Conservation (phyloP, 2,329 filamentous ascomycete species). For the Cladophialophora immunda region DNA sequence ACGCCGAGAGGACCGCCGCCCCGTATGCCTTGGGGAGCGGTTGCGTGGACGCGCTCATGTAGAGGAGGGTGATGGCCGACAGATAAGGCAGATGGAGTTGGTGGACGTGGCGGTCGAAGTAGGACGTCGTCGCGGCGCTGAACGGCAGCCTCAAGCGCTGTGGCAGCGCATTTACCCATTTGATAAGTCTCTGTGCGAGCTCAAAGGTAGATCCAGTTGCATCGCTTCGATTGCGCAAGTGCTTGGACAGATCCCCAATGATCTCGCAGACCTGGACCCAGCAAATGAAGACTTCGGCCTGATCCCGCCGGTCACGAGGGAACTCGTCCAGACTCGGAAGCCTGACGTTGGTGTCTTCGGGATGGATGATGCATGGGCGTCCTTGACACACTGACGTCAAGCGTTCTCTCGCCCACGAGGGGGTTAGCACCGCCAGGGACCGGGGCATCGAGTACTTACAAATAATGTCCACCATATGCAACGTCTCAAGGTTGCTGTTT, state of each 20-base stretch:
- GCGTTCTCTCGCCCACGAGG: constrained; percentile 43
- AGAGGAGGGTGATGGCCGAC: constrained; percentile 53
- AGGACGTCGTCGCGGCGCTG: constrained; percentile 30
- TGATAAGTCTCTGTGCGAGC: constrained; percentile 3
- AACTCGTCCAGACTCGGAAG: constrained; percentile 53
- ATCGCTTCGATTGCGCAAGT: neutral
- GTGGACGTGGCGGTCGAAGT: constrained; percentile 53
- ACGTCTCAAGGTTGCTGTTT: constrained; percentile 42
- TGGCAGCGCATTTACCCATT: constrained; percentile 8
- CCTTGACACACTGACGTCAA: constrained; percentile 55
- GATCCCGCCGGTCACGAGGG: constrained; percentile 36
- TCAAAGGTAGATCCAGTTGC: neutral
- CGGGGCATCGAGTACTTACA: constrained; percentile 14
- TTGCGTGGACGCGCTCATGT: constrained; percentile 44
- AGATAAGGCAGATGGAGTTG: constrained; percentile 55
- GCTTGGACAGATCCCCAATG: constrained; percentile 47
- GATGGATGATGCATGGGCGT: constrained; percentile 56
- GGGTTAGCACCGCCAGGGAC: neutral
- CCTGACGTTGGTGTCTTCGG: constrained; percentile 52
- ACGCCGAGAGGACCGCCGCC: constrained; percentile 51
- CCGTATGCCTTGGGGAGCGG: constrained; percentile 49
- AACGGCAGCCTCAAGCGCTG: constrained; percentile 9
- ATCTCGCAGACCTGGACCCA: constrained; percentile 55
- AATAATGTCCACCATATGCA: constrained; percentile 57
- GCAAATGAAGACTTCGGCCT: constrained; percentile 54